These are phyloP conservation scores for Penicillium sclerotigenum DNA, from an alignment of 2,329 filamentous ascomycete genomes.

Conservation along the genomic window DNA sequence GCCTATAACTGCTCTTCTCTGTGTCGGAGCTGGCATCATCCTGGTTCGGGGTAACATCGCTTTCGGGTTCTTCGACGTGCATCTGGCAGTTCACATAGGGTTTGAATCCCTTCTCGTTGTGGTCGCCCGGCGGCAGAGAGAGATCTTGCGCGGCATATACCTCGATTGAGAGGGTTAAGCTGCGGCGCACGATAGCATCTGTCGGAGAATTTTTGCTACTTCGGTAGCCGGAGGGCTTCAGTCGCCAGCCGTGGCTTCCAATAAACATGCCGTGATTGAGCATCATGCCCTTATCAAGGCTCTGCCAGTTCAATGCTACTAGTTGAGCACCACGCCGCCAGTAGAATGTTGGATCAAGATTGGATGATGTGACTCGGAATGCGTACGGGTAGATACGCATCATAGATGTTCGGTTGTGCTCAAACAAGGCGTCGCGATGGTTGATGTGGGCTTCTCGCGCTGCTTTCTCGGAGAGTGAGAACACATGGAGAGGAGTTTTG, in stretches of 20 bases:
- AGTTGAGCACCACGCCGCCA: slow-evolving; percentile 90
- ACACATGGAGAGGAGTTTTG: slow-evolving; percentile 59
- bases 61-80: slow-evolving; percentile 68
- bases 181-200: slow-evolving; percentile 48
- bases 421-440: slow-evolving; percentile 63
- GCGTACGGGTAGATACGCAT: slow-evolving; percentile 89
- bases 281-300: slow-evolving; percentile 90
- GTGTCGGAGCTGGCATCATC: slow-evolving; percentile 48
- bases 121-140: slow-evolving; percentile 59
- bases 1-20: slow-evolving; percentile 52
- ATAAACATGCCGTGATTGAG: slow-evolving; percentile 90
- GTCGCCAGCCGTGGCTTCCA: slow-evolving; percentile 74
- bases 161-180: slow-evolving; percentile 66
- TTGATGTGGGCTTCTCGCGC: slow-evolving; percentile 62
- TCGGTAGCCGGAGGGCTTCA: slow-evolving; percentile 76
- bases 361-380: slow-evolving; percentile 76
- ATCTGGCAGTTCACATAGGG: slow-evolving; percentile 77
- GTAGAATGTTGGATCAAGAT: slow-evolving; percentile 77
- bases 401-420: slow-evolving; percentile 76
- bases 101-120: slow-evolving; percentile 58
- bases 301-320: slow-evolving; percentile 92
- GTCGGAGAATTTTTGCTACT: slow-evolving; percentile 26
- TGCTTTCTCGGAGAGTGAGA: slow-evolving; percentile 61
- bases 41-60: slow-evolving; percentile 44
- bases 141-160: slow-evolving; percentile 75